Evolutionary conservation across 225 moss, liverwort and hornwort species (phyloP), one percentile per base, ranked within the genome.

Genomic region (Rhytidiadelphus loreus): DNA sequence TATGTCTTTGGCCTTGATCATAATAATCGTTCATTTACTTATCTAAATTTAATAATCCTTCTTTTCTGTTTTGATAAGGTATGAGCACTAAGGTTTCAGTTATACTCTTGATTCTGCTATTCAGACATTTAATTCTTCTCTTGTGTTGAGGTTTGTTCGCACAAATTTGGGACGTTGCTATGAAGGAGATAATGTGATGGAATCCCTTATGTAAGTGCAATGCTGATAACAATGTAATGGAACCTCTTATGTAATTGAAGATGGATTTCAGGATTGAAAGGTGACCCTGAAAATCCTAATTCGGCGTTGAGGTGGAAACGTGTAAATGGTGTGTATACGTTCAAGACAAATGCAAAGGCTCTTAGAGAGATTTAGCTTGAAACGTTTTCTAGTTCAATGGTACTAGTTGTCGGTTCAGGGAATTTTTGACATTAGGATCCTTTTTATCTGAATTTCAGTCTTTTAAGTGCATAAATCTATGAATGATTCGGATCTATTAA

Each of bases 221-320:
- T 82, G 53, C 87, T 70, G 77, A 77, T 52, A 57, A 69, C 32
- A 41, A 63, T 84, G 72, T 29, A 48, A 57, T 82, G 72, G 39
- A 69, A 83, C 57, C 69, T 86, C 33, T 92, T 63, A 24, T 87
- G 77, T 26, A 93, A 92, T 91, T 89, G 93, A 93, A 86, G 92
- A 89, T 77, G 92, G 92, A 20, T 93, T 90, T 72, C 91, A 91
- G 82, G 89, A 92, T 68, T 93, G 93, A 93, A 89, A 92, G 86
- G 78, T 63, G 93, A 93, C 88, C 93, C 93, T 84, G 89, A 77
- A 88, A 89, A 92, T 85, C 89, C 93, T 39, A 82, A 65, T 91
- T 55, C 84, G 77, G 86, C 91, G 26, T 74, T 92, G 88, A 83
- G 24, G 77, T 93, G 93, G 93, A 90, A 86, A 74, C 93, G 93